These are phyloP conservation scores for Hyphopichia buzzinii DNA, from an alignment of 1,139 yeast species.

Conservation along the genomic window DNA sequence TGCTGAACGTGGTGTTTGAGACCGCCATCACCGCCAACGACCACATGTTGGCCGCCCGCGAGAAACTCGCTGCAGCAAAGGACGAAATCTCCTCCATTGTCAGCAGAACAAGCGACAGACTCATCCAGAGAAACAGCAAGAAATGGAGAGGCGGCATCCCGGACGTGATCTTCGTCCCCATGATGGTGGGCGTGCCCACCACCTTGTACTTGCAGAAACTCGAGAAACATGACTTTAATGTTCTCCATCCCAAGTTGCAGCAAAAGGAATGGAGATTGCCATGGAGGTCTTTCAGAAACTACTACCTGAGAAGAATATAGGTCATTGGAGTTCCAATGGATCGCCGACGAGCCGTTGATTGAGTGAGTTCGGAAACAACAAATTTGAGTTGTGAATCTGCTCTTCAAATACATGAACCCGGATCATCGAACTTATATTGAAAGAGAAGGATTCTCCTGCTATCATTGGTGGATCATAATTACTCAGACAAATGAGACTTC, in stretches of 20 bases:
- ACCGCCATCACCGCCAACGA: constrained; percentile 79
- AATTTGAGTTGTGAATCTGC: too few relatives aligned
- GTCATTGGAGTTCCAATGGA: too few relatives aligned
- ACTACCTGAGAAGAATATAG: constrained; percentile 41
- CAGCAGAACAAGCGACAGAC: constrained; percentile 20
- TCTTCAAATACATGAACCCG: too few relatives aligned
- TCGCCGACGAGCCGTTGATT: too few relatives aligned
- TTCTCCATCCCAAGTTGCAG: constrained; percentile 47
- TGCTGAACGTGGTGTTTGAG: constrained; percentile 65
- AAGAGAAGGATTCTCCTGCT: background rate
- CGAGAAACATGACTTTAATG: constrained; percentile 64
- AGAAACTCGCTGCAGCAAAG: constrained; percentile 43
- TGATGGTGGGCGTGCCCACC: constrained; percentile 67
- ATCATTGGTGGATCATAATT: too few relatives aligned
- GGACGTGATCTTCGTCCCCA: constrained; percentile 66
- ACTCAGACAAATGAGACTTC: too few relatives aligned
- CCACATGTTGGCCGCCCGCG: constrained; percentile 67
- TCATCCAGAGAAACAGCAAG: constrained; percentile 29
- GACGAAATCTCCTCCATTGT: constrained; percentile 30
- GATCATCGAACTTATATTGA: too few relatives aligned
- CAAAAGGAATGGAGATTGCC: constrained; percentile 73
- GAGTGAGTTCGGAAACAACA: too few relatives aligned
- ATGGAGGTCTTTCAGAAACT: constrained; percentile 59
- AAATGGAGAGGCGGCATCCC: constrained; percentile 53
- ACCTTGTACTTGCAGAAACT: constrained; percentile 58